Conservation (phyloP, 495 filamentous ascomycete genomes). For the Penicillium chermesinum region DNA sequence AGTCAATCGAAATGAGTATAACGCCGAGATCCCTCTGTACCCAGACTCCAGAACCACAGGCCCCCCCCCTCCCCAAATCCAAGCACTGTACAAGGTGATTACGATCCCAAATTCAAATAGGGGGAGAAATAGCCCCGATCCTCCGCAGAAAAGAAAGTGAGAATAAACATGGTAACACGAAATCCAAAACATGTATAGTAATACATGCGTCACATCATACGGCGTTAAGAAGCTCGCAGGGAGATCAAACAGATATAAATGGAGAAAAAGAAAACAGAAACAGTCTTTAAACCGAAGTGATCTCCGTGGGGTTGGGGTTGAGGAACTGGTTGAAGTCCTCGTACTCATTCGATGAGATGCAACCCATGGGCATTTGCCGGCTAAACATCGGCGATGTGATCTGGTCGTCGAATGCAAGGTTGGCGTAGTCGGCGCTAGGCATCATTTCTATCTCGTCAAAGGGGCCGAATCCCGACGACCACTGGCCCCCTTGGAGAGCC, state of each 20-base stretch:
- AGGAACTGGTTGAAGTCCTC: constrained; percentile 44
- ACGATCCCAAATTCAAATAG: constrained; percentile 14
- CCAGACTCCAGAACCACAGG: constrained; percentile 9
- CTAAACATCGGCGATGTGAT: constrained; percentile 38
- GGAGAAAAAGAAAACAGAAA: background rate
- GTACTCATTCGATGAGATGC: constrained; percentile 34
- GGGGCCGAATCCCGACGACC: constrained; percentile 25
- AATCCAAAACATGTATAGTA: constrained; percentile 28
- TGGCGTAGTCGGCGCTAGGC: constrained; percentile 28
- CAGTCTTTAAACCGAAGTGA: constrained; percentile 32
- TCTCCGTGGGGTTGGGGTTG: constrained; percentile 40
- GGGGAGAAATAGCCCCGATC: constrained; percentile 17
- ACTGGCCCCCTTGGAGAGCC: constrained; percentile 28
- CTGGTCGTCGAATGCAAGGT: constrained; percentile 34
- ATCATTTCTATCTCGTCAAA: constrained; percentile 45
- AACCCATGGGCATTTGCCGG: constrained; percentile 36
- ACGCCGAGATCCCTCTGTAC: constrained; percentile 11
- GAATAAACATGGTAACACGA: too few relatives aligned
- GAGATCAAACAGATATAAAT: constrained; percentile 4
- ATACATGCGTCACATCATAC: constrained; percentile 39
- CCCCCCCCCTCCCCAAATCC: constrained; percentile 1
- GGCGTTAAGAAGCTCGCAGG: constrained; percentile 16
- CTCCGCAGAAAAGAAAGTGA: constrained; percentile 7
- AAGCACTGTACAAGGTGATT: constrained; percentile 24
- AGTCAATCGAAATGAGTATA: constrained; percentile 1